These are phyloP conservation scores for Cercospora canescens DNA, from an alignment of 2,329 filamentous ascomycete species.

Conservation along the genomic window DNA sequence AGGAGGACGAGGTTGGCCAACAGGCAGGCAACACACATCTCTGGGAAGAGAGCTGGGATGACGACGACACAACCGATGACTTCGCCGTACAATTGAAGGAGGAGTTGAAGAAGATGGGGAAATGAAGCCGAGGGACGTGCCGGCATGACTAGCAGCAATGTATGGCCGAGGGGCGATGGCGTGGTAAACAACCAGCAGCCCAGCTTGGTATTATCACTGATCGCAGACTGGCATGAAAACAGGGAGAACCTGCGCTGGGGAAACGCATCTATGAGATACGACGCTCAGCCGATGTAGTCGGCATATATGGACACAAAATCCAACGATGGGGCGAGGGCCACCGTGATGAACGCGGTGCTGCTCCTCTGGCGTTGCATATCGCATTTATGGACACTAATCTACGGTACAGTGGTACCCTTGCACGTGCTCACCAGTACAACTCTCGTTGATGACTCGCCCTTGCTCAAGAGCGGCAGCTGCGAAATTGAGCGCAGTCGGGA, in stretches of 20 bases:
- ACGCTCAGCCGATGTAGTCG: neutral
- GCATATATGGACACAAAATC: neutral
- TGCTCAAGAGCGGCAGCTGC: neutral
- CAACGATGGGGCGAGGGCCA: neutral
- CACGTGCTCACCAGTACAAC: neutral
- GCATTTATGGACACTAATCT: neutral
- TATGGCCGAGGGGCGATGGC: neutral
- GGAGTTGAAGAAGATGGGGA: slow-evolving; percentile 90
- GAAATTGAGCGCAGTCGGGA: no score
- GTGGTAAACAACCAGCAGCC: neutral
- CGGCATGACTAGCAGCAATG: neutral
- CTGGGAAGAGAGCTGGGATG: slow-evolving; percentile 99
- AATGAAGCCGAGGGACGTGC: slow-evolving; percentile 41
- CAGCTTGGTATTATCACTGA: neutral
- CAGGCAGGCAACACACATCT: slow-evolving; percentile 68
- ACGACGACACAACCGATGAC: slow-evolving; percentile 95
- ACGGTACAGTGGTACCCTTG: neutral
- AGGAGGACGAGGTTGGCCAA: slow-evolving; percentile 78
- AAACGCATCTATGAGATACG: slow-evolving; percentile 4
- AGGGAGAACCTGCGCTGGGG: neutral
- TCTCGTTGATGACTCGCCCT: neutral
- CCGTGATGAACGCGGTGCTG: neutral
- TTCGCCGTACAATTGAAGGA: slow-evolving; percentile 94
- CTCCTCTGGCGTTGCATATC: neutral
- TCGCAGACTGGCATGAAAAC: neutral